Conservation (phyloP, 2,329 filamentous ascomycete species). For the Claviceps arundinis region DNA sequence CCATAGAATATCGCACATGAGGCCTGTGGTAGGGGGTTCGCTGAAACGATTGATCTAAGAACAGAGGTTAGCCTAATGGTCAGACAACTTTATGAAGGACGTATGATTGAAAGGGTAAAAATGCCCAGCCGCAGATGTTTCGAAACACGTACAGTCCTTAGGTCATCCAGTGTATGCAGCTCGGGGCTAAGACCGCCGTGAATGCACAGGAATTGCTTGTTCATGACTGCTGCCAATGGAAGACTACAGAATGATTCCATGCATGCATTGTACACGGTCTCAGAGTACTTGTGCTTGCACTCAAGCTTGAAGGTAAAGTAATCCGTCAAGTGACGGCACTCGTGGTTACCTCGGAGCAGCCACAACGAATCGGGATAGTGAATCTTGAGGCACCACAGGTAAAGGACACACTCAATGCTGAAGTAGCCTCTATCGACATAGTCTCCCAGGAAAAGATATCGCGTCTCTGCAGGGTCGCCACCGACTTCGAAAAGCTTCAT, state of each 20-base stretch:
- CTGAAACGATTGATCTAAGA: slow-evolving; percentile 86
- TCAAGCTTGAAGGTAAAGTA: slow-evolving; percentile 99
- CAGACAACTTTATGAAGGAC: neutral
- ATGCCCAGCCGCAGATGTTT: no score
- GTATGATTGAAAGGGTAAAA: neutral
- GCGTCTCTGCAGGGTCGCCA: slow-evolving; percentile 87
- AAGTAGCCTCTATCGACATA: slow-evolving; percentile 98
- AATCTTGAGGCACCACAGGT: slow-evolving; percentile 96
- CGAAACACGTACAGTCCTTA: slow-evolving; percentile 58
- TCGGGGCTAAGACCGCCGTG: slow-evolving; percentile 94
- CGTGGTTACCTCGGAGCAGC: slow-evolving; percentile 94
- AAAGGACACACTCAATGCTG: slow-evolving; percentile 97
- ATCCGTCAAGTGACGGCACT: slow-evolving; percentile 96
- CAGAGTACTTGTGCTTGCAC: slow-evolving; percentile 99
- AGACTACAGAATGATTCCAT: slow-evolving; percentile 96
- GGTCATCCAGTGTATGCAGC: slow-evolving; percentile 85
- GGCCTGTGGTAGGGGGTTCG: slow-evolving; percentile 88
- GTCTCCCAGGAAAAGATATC: slow-evolving; percentile 94
- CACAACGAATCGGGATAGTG: slow-evolving; percentile 97
- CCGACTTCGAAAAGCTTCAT: slow-evolving; percentile 99
- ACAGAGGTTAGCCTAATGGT: neutral
- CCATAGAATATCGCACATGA: slow-evolving; percentile 99
- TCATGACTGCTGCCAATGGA: slow-evolving; percentile 93
- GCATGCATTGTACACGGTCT: slow-evolving; percentile 90
- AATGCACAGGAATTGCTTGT: slow-evolving; percentile 99